phyloP scores from a whole-genome alignment of 331 rosid genomes.

The Spiraea crenata region DNA sequence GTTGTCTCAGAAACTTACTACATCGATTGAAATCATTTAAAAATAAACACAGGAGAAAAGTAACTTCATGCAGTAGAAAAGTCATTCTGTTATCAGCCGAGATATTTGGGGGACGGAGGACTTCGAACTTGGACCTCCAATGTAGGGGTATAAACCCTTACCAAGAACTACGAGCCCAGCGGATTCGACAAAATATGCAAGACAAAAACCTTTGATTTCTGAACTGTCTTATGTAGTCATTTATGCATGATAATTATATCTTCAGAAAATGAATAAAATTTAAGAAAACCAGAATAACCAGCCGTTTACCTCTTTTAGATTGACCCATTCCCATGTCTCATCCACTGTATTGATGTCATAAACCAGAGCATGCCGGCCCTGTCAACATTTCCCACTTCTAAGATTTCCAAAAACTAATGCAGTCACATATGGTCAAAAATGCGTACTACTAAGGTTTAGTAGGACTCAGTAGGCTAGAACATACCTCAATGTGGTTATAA shows the following conservation, averaged over 20 bases:
- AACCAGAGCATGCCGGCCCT: constrained; percentile 68
- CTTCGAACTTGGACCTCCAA: background rate
- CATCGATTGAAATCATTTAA: background rate
- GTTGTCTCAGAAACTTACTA: background rate
- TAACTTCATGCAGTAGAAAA: background rate
- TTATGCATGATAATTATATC: background rate
- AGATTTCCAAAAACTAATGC: background rate
- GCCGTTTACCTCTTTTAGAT: constrained; percentile 51
- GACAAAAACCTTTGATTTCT: background rate
- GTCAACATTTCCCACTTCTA: constrained; percentile 6
- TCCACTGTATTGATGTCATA: constrained; percentile 49
- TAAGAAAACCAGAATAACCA: background rate
- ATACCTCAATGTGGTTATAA: constrained; percentile 43
- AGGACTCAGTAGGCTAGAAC: background rate
- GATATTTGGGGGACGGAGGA: background rate
- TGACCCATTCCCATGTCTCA: constrained; percentile 73
- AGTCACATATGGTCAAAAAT: background rate
- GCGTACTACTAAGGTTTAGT: background rate
- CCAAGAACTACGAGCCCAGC: background rate
- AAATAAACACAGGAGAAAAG: background rate
- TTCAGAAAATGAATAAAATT: background rate
- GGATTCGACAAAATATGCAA: background rate
- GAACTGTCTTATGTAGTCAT: background rate
- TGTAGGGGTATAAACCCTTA: background rate
- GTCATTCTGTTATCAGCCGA: background rate